phyloP scores from a whole-genome alignment of 2,329 filamentous ascomycete species.

The Aspergillus udagawae region DNA sequence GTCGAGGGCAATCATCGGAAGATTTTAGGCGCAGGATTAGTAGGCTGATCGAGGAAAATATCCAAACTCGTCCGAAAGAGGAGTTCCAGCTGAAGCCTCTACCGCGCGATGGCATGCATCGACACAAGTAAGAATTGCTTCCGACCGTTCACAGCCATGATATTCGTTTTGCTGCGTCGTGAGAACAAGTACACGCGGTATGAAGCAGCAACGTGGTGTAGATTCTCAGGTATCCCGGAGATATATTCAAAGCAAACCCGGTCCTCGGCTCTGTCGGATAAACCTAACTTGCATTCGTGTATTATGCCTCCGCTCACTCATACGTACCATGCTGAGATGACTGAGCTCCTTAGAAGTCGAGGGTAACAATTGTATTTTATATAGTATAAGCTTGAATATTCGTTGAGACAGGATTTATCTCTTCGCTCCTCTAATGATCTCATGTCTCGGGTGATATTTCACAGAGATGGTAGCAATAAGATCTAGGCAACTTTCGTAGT shows the following conservation, averaged over 20 bases:
- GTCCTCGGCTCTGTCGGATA: background rate
- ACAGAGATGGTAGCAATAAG: background rate
- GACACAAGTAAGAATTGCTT: background rate
- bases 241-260: background rate
- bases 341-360: background rate
- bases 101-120: conserved; percentile 8
- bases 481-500: background rate
- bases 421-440: background rate
- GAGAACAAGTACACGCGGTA: background rate
- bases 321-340: background rate
- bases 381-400: background rate
- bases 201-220: background rate
- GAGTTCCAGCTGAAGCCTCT: conserved; percentile 20
- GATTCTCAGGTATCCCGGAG: background rate
- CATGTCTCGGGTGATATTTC: background rate
- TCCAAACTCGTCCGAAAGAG: conserved; percentile 20
- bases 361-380: background rate
- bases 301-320: background rate
- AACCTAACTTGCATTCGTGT: background rate
- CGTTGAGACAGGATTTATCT: background rate
- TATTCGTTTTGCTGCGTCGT: background rate
- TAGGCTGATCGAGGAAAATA: conserved; percentile 30
- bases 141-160: background rate
- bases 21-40: conserved; percentile 31
- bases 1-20: conserved; percentile 27